phyloP scores from a whole-genome alignment of 192 early-diverging fungal species.

The Coemansia guatemalensis region DNA sequence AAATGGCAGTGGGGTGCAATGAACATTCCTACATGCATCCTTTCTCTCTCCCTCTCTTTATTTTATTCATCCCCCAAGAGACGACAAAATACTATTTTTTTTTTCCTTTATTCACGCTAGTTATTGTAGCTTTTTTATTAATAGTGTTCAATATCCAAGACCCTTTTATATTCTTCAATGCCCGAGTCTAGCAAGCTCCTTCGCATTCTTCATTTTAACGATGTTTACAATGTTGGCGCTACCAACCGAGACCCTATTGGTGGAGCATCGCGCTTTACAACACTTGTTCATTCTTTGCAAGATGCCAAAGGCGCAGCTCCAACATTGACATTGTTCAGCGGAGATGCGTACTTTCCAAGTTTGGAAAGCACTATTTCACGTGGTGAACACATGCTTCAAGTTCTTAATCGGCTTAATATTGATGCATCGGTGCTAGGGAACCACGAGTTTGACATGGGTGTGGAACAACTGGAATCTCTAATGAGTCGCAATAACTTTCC shows the following conservation, averaged over 20 bases:
- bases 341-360: slow-evolving; percentile 68
- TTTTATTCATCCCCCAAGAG: neutral
- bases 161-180: neutral
- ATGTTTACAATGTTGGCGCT: slow-evolving; percentile 61
- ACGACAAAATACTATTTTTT: neutral
- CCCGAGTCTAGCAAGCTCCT: slow-evolving; percentile 6
- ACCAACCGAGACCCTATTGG: slow-evolving; percentile 60
- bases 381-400: slow-evolving; percentile 63
- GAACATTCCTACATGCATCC: neutral
- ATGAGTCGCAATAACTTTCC: slow-evolving; percentile 61
- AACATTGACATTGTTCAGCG: slow-evolving; percentile 61
- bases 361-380: slow-evolving; percentile 66
- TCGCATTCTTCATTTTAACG: slow-evolving; percentile 66
- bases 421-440: slow-evolving; percentile 66
- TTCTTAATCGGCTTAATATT: slow-evolving; percentile 61
- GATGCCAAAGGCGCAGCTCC: slow-evolving; percentile 12
- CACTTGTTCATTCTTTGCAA: slow-evolving; percentile 43
- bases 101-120: neutral
- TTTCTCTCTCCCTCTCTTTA: neutral
- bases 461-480: slow-evolving; percentile 55
- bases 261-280: slow-evolving; percentile 64
- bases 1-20: neutral
- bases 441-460: slow-evolving; percentile 76
- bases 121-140: neutral
- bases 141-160: neutral